Evolutionary conservation across 1,284 basidiomycete species (phyloP).

Genomic region (Fomes fomentarius): DNA sequence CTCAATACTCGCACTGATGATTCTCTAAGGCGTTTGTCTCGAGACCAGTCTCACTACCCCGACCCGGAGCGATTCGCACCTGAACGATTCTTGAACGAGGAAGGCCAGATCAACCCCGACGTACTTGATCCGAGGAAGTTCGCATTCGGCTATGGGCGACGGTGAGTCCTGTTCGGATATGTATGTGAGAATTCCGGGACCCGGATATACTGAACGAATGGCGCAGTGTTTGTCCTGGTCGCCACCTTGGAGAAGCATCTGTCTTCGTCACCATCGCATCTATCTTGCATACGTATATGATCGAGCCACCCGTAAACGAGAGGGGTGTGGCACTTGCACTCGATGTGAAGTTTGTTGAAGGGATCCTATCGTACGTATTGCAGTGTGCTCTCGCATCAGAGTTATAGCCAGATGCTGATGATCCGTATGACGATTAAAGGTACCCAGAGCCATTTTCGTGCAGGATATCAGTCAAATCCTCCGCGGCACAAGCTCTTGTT

Average conservation of each 20-base stretch:
- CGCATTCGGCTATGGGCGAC: not conserved
- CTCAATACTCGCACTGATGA: too few relatives aligned
- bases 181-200: not conserved
- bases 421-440: too few relatives aligned
- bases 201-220: not conserved
- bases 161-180: too few relatives aligned
- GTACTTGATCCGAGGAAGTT: not conserved
- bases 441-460: too few relatives aligned
- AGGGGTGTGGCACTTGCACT: not conserved
- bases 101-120: not conserved
- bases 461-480: too few relatives aligned
- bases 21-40: not conserved
- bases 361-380: too few relatives aligned
- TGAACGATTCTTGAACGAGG: not conserved
- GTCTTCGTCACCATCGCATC: not conserved
- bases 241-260: not conserved
- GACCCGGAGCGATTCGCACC: not conserved
- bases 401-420: too few relatives aligned
- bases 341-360: not conserved
- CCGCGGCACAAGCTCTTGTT: too few relatives aligned
- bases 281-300: not conserved
- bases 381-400: too few relatives aligned
- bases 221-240: not conserved
- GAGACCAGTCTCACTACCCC: constrained; percentile 1
- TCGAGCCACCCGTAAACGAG: not conserved